phyloP scores from a whole-genome alignment of 2,329 filamentous ascomycete species.

The Ophiocordyceps camponoti-saundersi region DNA sequence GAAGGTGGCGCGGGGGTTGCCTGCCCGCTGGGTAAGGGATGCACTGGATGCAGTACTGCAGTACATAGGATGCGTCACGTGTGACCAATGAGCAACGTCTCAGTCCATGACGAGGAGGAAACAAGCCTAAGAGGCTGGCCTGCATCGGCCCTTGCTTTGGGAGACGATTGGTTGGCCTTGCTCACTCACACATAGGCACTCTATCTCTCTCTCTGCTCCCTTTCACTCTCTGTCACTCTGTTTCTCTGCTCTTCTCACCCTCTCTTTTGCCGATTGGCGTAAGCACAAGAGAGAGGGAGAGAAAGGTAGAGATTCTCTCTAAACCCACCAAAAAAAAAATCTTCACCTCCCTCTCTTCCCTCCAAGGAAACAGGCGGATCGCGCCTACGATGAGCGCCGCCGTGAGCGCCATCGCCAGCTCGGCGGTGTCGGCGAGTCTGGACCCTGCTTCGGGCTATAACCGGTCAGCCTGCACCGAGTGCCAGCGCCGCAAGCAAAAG shows the following conservation, averaged over 20 bases:
- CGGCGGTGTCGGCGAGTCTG: not conserved
- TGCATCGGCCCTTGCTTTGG: too few species aligned
- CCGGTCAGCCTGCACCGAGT: constrained; percentile 24
- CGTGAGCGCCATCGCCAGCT: not conserved
- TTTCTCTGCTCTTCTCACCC: not conserved
- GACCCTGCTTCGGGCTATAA: constrained; percentile 5
- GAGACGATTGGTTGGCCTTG: too few species aligned
- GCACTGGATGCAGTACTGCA: too few species aligned
- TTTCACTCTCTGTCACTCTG: too few species aligned
- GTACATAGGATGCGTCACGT: too few species aligned
- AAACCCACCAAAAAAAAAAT: too few species aligned
- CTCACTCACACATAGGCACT: too few species aligned
- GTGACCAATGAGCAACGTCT: not conserved
- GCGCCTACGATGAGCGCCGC: not conserved
- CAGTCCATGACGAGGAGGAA: not conserved
- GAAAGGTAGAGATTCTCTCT: too few species aligned
- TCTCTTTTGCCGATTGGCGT: not conserved
- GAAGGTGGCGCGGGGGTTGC: not conserved
- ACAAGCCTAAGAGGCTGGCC: not conserved
- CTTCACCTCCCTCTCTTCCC: not conserved
- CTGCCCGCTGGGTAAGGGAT: not conserved
- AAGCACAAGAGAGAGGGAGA: too few species aligned
- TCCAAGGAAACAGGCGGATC: not conserved
- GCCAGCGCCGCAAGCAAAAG: constrained; percentile 21
- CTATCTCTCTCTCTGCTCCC: too few species aligned